Evolutionary conservation across 345 rosid genomes (phyloP), one percentile per base, ranked within the genome.

Genomic region (Balakata baccata): DNA sequence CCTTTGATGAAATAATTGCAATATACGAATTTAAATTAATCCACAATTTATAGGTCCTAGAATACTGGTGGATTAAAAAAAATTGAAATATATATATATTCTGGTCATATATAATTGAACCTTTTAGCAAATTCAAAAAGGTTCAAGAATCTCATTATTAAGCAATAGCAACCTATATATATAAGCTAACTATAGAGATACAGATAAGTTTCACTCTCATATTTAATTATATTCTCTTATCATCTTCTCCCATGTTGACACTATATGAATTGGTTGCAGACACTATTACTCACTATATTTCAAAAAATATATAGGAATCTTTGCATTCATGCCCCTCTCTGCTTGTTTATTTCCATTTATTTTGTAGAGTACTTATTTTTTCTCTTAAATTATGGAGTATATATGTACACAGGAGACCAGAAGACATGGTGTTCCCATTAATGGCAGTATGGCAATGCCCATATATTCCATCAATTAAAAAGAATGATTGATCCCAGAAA

Each of bases 321-420:
- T 59, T 71, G 75, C 78, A 70, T 49, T 39, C 13, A 65, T 58
- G 69, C 64, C 73, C 75, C 47, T 70, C 46, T 20, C 56, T 66
- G 20, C 47, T 29, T 37, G 2, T 63, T 10, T 69, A 52, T 75
- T 29, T 29, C 34, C 34, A 29, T 29, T 29, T 29, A 1, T 29
- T 29, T 29, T 29, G 2, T n/a, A n/a, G n/a, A 29, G 2, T 29
- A 2, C 34, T 29, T 29, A 29, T 29, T 29, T 29, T 2, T 29
- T 29, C 34, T 75, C 39, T 20, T 50, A 8, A 7, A 46, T 6
- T 46, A 17, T n/a, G n/a, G n/a, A n/a, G n/a, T n/a, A n/a, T n/a
- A n/a, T 11, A 29, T 74, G 20, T 52, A 49, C 11, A 47, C 22
- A 46, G 62, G n/a, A 39, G 10, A 1, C 29, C 68, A 39, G 3